Evolutionary conservation across 768 basidiomycete genomes (phyloP).

Genomic region (Suillus weaverae): DNA sequence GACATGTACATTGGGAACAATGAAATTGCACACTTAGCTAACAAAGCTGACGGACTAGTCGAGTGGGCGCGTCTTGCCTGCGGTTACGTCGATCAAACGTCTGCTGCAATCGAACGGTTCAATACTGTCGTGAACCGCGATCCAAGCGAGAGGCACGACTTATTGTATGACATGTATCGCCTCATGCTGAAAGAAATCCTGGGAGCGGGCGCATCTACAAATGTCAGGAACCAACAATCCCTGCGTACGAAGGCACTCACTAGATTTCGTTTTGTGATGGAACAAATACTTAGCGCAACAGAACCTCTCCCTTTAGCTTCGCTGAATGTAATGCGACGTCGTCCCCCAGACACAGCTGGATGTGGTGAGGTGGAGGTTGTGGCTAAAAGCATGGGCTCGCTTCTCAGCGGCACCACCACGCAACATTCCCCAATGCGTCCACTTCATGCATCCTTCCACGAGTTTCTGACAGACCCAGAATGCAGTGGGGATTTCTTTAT

Average conservation of each 20-base stretch:
- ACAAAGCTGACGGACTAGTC: not conserved
- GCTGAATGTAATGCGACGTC: not conserved
- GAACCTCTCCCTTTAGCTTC: constrained; percentile 1
- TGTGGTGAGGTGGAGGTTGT: constrained; percentile 18
- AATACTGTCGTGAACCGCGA: not conserved
- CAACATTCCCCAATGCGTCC: constrained; percentile 25
- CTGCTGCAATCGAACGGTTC: too few relatives aligned
- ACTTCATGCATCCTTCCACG: constrained; percentile 37
- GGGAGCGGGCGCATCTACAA: not conserved
- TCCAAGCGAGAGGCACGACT: not conserved
- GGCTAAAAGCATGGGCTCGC: constrained; percentile 21
- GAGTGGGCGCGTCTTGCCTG: constrained; percentile 4
- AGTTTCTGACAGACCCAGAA: constrained; percentile 32
- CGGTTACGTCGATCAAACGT: not conserved
- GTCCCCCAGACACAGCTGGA: not conserved
- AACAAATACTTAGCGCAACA: not conserved
- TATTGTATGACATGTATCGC: not conserved
- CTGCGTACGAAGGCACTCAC: too few relatives aligned
- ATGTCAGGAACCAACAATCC: too few relatives aligned
- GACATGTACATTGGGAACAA: not conserved
- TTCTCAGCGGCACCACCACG: constrained; percentile 22
- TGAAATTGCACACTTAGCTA: not conserved
- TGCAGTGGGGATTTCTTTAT: constrained; percentile 24
- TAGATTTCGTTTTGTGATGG: constrained; percentile 1
- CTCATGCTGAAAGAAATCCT: not conserved